Conservation (phyloP, 257 asterid genomes). For the Hygrophila difformis region DNA sequence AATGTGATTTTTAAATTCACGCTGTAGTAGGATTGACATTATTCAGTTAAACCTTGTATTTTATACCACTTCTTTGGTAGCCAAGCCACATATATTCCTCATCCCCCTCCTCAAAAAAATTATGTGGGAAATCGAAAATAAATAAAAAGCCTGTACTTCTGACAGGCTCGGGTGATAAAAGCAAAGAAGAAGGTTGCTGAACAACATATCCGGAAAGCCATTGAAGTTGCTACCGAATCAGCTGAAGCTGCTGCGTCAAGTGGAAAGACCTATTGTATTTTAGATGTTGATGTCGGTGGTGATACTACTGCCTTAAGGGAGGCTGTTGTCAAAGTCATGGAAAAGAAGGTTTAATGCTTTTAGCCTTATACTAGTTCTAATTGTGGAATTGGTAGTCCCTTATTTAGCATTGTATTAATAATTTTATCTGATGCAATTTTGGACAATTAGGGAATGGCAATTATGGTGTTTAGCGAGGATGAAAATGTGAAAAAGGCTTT, state of each 20-base stretch:
- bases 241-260: slow-evolving; percentile 68
- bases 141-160: slow-evolving; percentile 12
- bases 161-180: slow-evolving; percentile 70
- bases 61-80: too few species aligned
- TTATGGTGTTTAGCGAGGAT: slow-evolving; percentile 76
- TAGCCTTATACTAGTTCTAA: background rate
- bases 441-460: slow-evolving; percentile 61
- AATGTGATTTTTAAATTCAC: too few species aligned
- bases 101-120: background rate
- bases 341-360: slow-evolving; percentile 79
- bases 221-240: slow-evolving; percentile 44
- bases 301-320: slow-evolving; percentile 97
- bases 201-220: slow-evolving; percentile 72
- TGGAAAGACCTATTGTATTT: slow-evolving; percentile 76
- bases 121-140: background rate
- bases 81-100: too few species aligned
- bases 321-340: slow-evolving; percentile 93
- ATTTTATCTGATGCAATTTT: background rate
- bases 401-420: background rate
- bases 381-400: too few species aligned
- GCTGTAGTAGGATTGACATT: too few species aligned
- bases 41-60: too few species aligned
- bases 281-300: slow-evolving; percentile 65
- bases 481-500: slow-evolving; percentile 67
- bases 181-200: slow-evolving; percentile 81